A percentile compares a stretch with the other conserved stretches of the same genome.
Conservation (phyloP, 2,329 filamentous ascomycete species). For the Botrytis elliptica region DNA sequence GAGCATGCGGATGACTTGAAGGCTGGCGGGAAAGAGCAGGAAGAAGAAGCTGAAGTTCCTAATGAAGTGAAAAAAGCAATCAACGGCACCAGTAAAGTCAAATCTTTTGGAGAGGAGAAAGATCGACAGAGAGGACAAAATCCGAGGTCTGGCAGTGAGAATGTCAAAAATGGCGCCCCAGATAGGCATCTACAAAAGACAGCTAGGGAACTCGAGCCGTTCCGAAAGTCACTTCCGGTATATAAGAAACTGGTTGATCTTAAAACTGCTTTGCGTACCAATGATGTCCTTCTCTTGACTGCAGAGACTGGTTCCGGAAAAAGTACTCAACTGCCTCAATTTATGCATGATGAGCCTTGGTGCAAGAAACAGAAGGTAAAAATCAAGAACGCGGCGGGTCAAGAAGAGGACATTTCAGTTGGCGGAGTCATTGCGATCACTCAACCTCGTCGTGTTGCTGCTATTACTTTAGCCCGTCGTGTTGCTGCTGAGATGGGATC, state of each 20-base stretch:
- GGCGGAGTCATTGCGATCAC: slow-evolving; percentile 89
- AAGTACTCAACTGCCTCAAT: slow-evolving; percentile 93
- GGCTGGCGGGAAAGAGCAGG: slow-evolving; percentile 1
- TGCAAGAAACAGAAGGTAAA: slow-evolving; percentile 61
- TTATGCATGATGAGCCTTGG: slow-evolving; percentile 78
- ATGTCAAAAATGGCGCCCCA: slow-evolving; percentile 10
- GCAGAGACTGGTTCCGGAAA: slow-evolving; percentile 95
- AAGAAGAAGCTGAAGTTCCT: neutral
- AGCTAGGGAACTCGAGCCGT: slow-evolving; percentile 30
- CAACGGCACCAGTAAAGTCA: neutral
- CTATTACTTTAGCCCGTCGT: slow-evolving; percentile 83
- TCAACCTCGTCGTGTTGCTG: slow-evolving; percentile 88
- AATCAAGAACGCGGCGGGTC: slow-evolving; percentile 40
- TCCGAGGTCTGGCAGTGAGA: slow-evolving; percentile 7
- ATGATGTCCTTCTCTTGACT: slow-evolving; percentile 76
- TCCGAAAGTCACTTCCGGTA: slow-evolving; percentile 37
- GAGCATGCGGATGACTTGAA: neutral
- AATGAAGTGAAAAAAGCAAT: neutral
- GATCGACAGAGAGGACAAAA: slow-evolving; percentile 8
- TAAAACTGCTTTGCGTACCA: slow-evolving; percentile 31
- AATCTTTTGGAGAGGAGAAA: neutral
- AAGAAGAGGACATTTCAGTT: slow-evolving; percentile 50
- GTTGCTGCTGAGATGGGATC: slow-evolving; percentile 81
- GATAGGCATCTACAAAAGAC: slow-evolving; percentile 27
- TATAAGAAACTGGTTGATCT: slow-evolving; percentile 37